These are phyloP conservation scores for Leccinum brunneo-olivaceum DNA, from an alignment of 1,284 basidiomycete species.

Conservation along the genomic window DNA sequence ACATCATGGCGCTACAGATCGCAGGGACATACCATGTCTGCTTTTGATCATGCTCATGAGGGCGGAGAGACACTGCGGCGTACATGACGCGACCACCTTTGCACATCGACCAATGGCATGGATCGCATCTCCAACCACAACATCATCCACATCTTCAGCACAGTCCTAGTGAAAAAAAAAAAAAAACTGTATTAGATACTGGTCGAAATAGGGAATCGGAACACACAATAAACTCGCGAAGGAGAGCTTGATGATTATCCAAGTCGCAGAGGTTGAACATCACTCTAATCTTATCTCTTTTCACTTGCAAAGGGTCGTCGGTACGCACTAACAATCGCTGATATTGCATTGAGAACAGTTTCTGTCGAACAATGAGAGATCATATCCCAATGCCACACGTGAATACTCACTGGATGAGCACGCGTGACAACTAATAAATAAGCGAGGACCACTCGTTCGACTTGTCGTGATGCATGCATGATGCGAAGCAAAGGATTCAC, in stretches of 20 bases:
- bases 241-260: conserved; percentile 63
- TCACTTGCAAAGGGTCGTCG: conserved; percentile 59
- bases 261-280: conserved; percentile 57
- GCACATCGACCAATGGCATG: conserved; percentile 76
- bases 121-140: conserved; percentile 66
- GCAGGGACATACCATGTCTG: conserved; percentile 48
- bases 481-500: conserved; percentile 66
- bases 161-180: conserved; percentile 51
- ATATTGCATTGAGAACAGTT: conserved; percentile 55
- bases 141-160: conserved; percentile 64
- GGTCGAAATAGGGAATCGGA: background rate
- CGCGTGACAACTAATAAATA: conserved; percentile 63
- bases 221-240: conserved; percentile 79
- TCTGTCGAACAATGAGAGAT: conserved; percentile 31
- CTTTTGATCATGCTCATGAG: conserved; percentile 77
- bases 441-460: conserved; percentile 67
- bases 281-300: conserved; percentile 69
- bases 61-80: conserved; percentile 64
- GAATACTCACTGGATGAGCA: conserved; percentile 50
- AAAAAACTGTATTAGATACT: conserved; percentile 1
- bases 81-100: conserved; percentile 56
- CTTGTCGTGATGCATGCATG: conserved; percentile 56
- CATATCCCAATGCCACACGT: background rate
- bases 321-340: conserved; percentile 64
- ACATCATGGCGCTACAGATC: background rate